Evolutionary conservation across 257 asterid genomes (phyloP), one percentile per base, ranked within the genome.

Genomic region (Striga asiatica): DNA sequence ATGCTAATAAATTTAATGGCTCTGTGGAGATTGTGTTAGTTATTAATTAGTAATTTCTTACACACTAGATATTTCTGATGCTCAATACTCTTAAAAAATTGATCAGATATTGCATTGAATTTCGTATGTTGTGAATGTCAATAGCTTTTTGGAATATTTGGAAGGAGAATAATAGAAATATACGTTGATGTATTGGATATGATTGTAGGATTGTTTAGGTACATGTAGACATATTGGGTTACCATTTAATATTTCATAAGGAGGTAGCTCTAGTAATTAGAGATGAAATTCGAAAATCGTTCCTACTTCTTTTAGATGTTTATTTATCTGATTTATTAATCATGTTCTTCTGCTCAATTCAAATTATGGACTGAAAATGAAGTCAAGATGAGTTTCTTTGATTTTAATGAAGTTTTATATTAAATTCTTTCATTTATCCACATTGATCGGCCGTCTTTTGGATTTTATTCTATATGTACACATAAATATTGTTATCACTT

Each of bases 21-120:
- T 42, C 50, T 58, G 51, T 22, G 41, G 5, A 45, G 23, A 39
- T 58, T 52, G 23, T 20, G 13, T 18, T 31, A 42, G 28, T 41
- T 54, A 37, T 63, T 45, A 61, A 27, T 54, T 51, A 34, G 65
- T 34, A 60, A 32, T 47, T 20, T 16, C 16, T 24, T 39, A 56
- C 38, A 41, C 39, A 14, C 28, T 54, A 23, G 22, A 42, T 13
- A 56, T 53, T 17, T 25, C 13, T 59, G 56, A 28, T 43, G 38
- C 54, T 23, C 37, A 1, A 11, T n/a, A 43, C n/a, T 7, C 25
- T 29, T 21, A 19, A 46, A 6, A 24, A 21, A 48, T 11, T 21
- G 18, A 17, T 50, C 19, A 46, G 24, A 16, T 20, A 32, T 32
- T 34, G 29, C 18, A 42, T 50, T 22, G 54, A 21, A 8, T 52